Evolutionary conservation across 371 early-diverging fungal genomes (phyloP).

Genomic region (Lichtheimia ornata): DNA sequence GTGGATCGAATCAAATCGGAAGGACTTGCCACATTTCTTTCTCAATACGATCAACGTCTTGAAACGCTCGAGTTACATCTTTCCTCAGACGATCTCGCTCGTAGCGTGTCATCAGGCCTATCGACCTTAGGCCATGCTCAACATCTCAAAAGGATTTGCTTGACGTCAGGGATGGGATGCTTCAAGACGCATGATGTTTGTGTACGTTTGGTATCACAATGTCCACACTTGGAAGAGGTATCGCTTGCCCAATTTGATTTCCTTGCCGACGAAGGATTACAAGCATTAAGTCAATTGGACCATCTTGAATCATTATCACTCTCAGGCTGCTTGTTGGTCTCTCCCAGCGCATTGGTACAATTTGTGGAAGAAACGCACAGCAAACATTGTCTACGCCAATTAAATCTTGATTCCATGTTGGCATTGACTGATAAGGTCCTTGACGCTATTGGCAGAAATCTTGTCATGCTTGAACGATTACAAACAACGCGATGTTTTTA

Average conservation of each 20-base stretch:
- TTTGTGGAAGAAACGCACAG: background rate
- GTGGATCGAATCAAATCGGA: too few relatives aligned
- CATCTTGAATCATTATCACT: background rate
- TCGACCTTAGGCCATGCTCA: background rate
- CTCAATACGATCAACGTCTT: too few relatives aligned
- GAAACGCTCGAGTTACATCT: too few relatives aligned
- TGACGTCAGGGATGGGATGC: background rate
- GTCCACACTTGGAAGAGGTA: background rate
- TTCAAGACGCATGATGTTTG: constrained; percentile 2
- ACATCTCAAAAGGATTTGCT: background rate
- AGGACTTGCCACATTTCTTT: too few relatives aligned
- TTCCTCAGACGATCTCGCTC: too few relatives aligned
- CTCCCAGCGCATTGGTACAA: background rate
- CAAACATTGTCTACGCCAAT: background rate
- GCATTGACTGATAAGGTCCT: background rate
- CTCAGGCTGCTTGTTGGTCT: background rate
- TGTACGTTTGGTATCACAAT: background rate
- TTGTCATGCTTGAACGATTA: background rate
- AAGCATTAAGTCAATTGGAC: background rate
- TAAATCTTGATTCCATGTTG: background rate
- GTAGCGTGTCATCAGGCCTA: too few relatives aligned
- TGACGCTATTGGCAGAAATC: background rate
- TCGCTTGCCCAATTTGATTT: background rate
- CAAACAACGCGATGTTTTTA: background rate
- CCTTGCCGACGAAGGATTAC: background rate